Conservation (phyloP, 2,329 filamentous ascomycete species). For the Alternaria postmessia region DNA sequence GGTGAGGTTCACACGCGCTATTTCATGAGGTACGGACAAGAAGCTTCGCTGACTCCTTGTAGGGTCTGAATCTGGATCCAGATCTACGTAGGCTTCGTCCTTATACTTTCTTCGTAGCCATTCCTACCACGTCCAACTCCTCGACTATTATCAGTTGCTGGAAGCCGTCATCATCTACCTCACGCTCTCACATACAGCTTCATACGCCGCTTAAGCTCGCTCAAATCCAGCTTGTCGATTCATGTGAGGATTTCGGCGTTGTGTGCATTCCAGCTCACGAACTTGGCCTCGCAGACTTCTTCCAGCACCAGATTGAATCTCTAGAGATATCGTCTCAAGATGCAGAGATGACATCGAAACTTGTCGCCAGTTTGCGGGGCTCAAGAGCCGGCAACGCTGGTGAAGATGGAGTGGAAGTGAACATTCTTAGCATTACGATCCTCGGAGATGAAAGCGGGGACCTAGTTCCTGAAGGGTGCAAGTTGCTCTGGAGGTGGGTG, state of each 20-base stretch:
- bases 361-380: no score
- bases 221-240: background rate
- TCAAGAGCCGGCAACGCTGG: no score
- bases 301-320: background rate
- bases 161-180: background rate
- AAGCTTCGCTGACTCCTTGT: no score
- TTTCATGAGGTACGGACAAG: no score
- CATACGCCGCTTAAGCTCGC: background rate
- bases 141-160: background rate
- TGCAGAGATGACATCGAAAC: background rate
- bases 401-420: no score
- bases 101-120: no score
- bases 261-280: background rate
- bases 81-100: no score
- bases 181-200: background rate
- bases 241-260: background rate
- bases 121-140: no score
- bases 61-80: no score
- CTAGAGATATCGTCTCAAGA: background rate
- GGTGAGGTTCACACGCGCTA: no score
- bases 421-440: no score
- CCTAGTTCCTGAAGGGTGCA: background rate
- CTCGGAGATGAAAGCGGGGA: background rate
- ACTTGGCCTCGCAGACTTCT: background rate
- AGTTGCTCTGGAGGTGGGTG: background rate